Base-by-base conservation (phyloP, 2,329 filamentous ascomycete species). In the Alternaria arborescens region DNA sequence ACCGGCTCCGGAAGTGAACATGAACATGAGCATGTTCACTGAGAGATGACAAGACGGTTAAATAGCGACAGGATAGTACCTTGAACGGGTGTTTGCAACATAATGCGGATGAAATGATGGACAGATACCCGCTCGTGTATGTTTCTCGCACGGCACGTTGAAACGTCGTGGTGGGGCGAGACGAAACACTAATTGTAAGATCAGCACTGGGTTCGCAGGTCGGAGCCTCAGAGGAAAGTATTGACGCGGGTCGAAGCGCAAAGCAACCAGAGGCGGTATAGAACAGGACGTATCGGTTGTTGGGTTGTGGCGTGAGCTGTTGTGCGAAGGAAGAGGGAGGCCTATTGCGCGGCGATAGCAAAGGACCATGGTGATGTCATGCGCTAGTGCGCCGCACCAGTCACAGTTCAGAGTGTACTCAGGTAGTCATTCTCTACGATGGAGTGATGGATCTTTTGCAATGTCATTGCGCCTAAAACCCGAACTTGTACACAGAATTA, bases 111-210 rank as follows among this genome's bases (percentile, higher is more conserved):
- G 41, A 28, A 44, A n/a, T 24, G 16, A 36, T 51, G n/a, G 14
- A 32, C 4, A 12, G 22, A 42, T 20, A 16, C 28, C 42, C 30
- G 24, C 41, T 43, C 18, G 51, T 26, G 50, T 22, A 16, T 40
- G 46, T 40, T 51, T 52, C 43, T 51, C 34, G 56, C 55, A 41
- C 40, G 67, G 57, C 38, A 61, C 12, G 51, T 59, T 64, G 65
- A 67, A 69, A 71, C 66, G 20, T 54, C 40, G 38, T 53, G 60
- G 67, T 65, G 65, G 62, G 64, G 62, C 68, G 24, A 46, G 11
- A 32, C 62, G 65, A 72, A 72, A 72, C 70, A 53, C 46, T 46
- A 47, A 52, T n/a, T 63, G 70, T 56, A 52, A 56, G 68, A 67
- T 71, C 69, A 65, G 51, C 44, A 30, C 67, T 62, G 41, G 68